These are phyloP conservation scores for Tetrapyrgos nigripes DNA, from an alignment of 1,284 basidiomycete genomes.

Conservation along the genomic window DNA sequence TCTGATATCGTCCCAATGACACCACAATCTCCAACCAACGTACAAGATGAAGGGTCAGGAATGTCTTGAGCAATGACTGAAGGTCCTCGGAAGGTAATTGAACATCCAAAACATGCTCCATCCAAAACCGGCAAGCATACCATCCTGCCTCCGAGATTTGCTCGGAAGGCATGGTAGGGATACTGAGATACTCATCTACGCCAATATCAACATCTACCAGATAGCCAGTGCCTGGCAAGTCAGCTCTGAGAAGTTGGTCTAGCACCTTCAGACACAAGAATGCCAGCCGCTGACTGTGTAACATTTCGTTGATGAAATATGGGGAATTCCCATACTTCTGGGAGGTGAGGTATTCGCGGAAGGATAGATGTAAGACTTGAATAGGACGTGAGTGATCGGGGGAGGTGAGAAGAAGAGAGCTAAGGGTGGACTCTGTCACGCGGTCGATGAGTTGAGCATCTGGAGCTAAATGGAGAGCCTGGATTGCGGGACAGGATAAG, in stretches of 20 bases:
- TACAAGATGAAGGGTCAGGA: background rate
- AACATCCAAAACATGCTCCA: constrained; percentile 5
- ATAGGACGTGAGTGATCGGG: constrained; percentile 7
- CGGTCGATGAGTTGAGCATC: constrained; percentile 9
- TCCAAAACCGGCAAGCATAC: constrained; percentile 15
- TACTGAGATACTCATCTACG: background rate
- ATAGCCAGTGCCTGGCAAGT: constrained; percentile 12
- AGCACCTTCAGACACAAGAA: constrained; percentile 4
- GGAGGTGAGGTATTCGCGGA: constrained; percentile 26
- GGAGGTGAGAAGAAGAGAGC: constrained; percentile 16
- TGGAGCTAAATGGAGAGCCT: constrained; percentile 16
- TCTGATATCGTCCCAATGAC: constrained; percentile 3
- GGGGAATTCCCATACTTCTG: constrained; percentile 8
- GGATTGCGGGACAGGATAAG: constrained; percentile 21
- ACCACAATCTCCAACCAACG: constrained; percentile 11
- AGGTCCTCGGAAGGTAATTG: background rate
- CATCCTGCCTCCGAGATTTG: constrained; percentile 4
- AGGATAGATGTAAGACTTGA: constrained; percentile 21
- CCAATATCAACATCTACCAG: background rate
- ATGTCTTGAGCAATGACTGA: background rate
- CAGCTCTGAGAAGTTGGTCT: background rate
- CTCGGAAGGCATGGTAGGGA: constrained; percentile 3
- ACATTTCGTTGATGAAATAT: constrained; percentile 5
- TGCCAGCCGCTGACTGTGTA: constrained; percentile 12
- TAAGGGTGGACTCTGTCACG: constrained; percentile 11